A percentile compares a stretch with the other conserved stretches of the same genome.
Conservation (phyloP, 371 early-diverging fungal species). For the Coemansia linderi region DNA sequence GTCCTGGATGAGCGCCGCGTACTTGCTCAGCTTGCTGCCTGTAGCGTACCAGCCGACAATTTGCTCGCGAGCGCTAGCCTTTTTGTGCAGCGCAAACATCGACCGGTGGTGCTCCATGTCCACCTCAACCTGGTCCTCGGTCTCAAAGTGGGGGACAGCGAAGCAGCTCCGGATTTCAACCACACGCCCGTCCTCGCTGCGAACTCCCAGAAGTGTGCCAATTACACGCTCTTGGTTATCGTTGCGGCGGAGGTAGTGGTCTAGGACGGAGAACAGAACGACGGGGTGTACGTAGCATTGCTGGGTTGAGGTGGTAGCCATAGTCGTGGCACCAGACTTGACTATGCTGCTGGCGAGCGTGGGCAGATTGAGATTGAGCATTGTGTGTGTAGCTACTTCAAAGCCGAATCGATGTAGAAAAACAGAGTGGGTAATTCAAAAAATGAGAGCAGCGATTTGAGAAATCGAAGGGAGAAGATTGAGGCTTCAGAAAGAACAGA, state of each 20-base stretch:
- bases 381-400: neutral
- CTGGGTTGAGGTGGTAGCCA: conserved; percentile 41
- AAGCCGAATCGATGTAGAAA: conserved; percentile 4
- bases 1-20: conserved; percentile 83
- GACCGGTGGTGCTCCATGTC: conserved; percentile 87
- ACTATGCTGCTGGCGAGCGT: conserved; percentile 33
- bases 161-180: conserved; percentile 89
- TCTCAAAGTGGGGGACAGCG: conserved; percentile 76
- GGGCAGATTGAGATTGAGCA: conserved; percentile 53
- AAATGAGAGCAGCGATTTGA: neutral
- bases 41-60: conserved; percentile 94
- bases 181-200: conserved; percentile 81
- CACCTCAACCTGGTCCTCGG: conserved; percentile 70
- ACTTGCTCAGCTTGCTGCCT: conserved; percentile 69
- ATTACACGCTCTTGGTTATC: conserved; percentile 81
- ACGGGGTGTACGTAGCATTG: conserved; percentile 66
- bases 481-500: neutral
- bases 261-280: conserved; percentile 88
- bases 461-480: neutral
- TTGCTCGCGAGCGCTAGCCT: conserved; percentile 85
- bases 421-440: neutral
- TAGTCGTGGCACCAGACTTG: conserved; percentile 28
- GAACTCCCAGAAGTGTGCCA: conserved; percentile 80
- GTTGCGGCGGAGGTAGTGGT: conserved; percentile 87
- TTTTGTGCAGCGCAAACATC: conserved; percentile 85